phyloP scores from a whole-genome alignment of 176 grass and related monocot species.

The Bothriochloa decipiens region DNA sequence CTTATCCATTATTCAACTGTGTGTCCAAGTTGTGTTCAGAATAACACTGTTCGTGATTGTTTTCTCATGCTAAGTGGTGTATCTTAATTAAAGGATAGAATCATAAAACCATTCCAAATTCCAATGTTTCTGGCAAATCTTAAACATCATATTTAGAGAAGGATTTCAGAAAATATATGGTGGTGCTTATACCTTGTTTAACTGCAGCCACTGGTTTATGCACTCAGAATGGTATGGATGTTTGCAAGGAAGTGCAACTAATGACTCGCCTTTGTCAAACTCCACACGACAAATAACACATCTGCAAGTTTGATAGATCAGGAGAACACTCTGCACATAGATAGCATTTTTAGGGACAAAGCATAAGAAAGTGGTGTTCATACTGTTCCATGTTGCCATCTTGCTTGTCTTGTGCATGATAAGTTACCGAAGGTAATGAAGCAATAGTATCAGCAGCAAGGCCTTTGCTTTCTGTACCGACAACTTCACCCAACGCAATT shows the following conservation, averaged over 20 bases:
- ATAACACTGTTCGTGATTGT: neutral
- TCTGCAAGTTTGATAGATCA: constrained; percentile 51
- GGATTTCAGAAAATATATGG: neutral
- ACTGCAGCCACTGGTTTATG: constrained; percentile 95
- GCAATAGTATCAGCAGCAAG: constrained; percentile 69
- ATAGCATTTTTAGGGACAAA: neutral
- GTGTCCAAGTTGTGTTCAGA: neutral
- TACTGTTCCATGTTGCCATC: constrained; percentile 90
- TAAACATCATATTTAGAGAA: neutral
- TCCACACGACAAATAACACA: constrained; percentile 96
- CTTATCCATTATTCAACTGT: neutral
- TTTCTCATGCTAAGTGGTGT: neutral
- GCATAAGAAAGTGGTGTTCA: constrained; percentile 17
- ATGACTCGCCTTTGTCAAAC: constrained; percentile 82
- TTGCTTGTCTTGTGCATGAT: constrained; percentile 69
- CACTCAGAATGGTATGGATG: constrained; percentile 90
- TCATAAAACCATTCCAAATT: neutral
- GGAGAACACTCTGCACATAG: neutral
- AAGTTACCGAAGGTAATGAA: constrained; percentile 76
- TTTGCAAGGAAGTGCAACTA: constrained; percentile 88
- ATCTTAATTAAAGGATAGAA: neutral
- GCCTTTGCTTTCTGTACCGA: constrained; percentile 88
- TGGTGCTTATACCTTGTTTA: constrained; percentile 72
- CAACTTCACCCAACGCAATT: constrained; percentile 82
- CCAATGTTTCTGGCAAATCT: neutral